These are phyloP conservation scores for Heimioporus retisporus DNA, from an alignment of 1,284 basidiomycete genomes.

Conservation along the genomic window DNA sequence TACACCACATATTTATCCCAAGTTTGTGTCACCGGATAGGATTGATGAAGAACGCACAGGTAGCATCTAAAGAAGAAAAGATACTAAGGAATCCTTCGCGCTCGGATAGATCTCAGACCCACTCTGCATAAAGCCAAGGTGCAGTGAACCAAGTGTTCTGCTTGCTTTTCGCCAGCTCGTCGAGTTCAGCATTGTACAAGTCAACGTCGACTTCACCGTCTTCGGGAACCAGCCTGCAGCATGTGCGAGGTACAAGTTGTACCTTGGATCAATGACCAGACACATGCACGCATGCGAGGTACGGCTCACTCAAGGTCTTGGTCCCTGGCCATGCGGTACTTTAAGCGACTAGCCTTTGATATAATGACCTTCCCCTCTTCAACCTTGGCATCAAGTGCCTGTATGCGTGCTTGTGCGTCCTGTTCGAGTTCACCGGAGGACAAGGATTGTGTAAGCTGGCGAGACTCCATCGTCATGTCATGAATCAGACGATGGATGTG, in stretches of 20 bases:
- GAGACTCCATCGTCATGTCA: constrained; percentile 50
- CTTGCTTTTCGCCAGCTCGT: constrained; percentile 55
- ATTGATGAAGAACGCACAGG: constrained; percentile 53
- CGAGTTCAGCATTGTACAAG: constrained; percentile 82
- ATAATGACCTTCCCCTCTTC: constrained; percentile 87
- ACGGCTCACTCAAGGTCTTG: constrained; percentile 73
- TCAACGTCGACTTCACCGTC: constrained; percentile 79
- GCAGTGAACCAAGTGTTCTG: constrained; percentile 91
- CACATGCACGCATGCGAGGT: too few relatives aligned
- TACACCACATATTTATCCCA: constrained; percentile 39
- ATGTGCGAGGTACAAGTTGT: too few relatives aligned
- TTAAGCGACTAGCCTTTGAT: constrained; percentile 81
- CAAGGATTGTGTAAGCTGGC: constrained; percentile 4
- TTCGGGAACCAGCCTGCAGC: constrained; percentile 68
- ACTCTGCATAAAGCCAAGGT: constrained; percentile 97
- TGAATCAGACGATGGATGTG: constrained; percentile 72
- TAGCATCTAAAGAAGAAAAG: constrained; percentile 61
- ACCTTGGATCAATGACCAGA: too few relatives aligned
- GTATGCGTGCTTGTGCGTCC: constrained; percentile 30
- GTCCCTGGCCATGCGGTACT: constrained; percentile 93
- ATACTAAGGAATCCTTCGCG: background rate
- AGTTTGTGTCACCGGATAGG: background rate
- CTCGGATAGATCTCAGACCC: constrained; percentile 39
- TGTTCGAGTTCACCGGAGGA: background rate
- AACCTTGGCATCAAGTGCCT: constrained; percentile 53